Evolutionary conservation across 164 flowering plant species (phyloP).

Genomic region (Berberis thunbergii): DNA sequence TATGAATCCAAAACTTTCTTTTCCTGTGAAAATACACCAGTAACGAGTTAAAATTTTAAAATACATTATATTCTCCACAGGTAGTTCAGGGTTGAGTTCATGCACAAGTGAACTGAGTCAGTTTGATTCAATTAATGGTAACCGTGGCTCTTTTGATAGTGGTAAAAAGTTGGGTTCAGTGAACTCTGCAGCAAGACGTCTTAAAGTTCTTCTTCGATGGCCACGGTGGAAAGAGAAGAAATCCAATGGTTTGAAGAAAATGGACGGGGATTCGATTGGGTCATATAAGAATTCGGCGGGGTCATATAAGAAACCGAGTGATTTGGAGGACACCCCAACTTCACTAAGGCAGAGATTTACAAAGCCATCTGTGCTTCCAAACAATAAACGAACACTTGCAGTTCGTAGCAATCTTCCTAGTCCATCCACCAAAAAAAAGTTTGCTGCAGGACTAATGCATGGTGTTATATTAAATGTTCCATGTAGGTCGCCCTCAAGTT

Average conservation of each 20-base stretch:
- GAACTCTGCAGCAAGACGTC: slow-evolving; percentile 41
- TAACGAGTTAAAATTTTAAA: no score
- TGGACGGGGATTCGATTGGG: slow-evolving; percentile 1
- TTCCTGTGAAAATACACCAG: background rate
- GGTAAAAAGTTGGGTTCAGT: slow-evolving; percentile 29
- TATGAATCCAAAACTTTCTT: no score
- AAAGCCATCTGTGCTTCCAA: slow-evolving; percentile 39
- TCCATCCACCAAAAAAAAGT: slow-evolving; percentile 66
- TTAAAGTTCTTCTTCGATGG: slow-evolving; percentile 66
- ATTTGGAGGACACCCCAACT: slow-evolving; percentile 43
- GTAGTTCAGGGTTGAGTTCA: slow-evolving; percentile 26
- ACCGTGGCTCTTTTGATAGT: slow-evolving; percentile 5
- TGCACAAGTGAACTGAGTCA: slow-evolving; percentile 42
- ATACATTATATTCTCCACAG: no score
- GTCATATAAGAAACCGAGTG: slow-evolving; percentile 26
- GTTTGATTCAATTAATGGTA: slow-evolving; percentile 16
- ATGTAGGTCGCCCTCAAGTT: slow-evolving; percentile 28
- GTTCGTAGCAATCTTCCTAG: slow-evolving; percentile 71
- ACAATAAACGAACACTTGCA: slow-evolving; percentile 58
- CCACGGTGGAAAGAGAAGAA: slow-evolving; percentile 38
- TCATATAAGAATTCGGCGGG: slow-evolving; percentile 18
- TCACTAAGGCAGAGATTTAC: slow-evolving; percentile 69
- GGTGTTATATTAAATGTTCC: slow-evolving; percentile 40
- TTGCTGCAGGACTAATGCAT: slow-evolving; percentile 58
- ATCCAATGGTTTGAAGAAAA: slow-evolving; percentile 16